phyloP scores from a whole-genome alignment of 2,329 filamentous ascomycete genomes.

The Aspergillus sojae region DNA sequence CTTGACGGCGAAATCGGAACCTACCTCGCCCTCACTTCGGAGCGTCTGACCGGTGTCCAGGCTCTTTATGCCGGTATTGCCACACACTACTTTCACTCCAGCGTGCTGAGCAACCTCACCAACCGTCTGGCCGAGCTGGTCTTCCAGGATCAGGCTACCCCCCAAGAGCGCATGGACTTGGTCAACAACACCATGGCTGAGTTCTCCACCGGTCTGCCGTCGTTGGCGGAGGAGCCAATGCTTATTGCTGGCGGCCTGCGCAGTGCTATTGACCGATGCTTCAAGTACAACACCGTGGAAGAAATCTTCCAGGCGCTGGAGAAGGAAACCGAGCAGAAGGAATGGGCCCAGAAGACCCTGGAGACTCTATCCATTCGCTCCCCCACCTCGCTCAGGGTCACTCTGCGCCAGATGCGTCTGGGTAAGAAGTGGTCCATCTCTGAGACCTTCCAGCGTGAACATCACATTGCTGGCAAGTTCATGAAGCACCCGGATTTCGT shows the following conservation, averaged over 20 bases:
- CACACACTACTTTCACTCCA: constrained; percentile 95
- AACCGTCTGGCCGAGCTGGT: constrained; percentile 83
- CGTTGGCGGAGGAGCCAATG: constrained; percentile 62
- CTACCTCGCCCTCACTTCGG: constrained; percentile 90
- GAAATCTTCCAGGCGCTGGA: constrained; percentile 72
- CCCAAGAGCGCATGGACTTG: constrained; percentile 65
- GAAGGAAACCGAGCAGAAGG: constrained; percentile 55
- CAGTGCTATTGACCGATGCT: constrained; percentile 81
- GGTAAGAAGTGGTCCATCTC: constrained; percentile 77
- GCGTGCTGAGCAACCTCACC: constrained; percentile 78
- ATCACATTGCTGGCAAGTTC: constrained; percentile 81
- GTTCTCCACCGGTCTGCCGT: constrained; percentile 80
- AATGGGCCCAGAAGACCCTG: constrained; percentile 80
- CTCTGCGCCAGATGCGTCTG: constrained; percentile 78
- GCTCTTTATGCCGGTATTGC: constrained; percentile 89
- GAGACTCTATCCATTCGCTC: constrained; percentile 75
- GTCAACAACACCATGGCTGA: constrained; percentile 91
- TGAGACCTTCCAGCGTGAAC: constrained; percentile 82
- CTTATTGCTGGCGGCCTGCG: constrained; percentile 71
- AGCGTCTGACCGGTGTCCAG: constrained; percentile 78
- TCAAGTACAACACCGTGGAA: constrained; percentile 66
- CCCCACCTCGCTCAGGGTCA: constrained; percentile 83
- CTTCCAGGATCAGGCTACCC: constrained; percentile 75
- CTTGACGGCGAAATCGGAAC: constrained; percentile 86
- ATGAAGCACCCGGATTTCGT: constrained; percentile 91